A percentile compares a stretch with the other conserved stretches of the same genome.
Conservation (phyloP, 2,329 filamentous ascomycete species). For the Bipolaris oryzae region DNA sequence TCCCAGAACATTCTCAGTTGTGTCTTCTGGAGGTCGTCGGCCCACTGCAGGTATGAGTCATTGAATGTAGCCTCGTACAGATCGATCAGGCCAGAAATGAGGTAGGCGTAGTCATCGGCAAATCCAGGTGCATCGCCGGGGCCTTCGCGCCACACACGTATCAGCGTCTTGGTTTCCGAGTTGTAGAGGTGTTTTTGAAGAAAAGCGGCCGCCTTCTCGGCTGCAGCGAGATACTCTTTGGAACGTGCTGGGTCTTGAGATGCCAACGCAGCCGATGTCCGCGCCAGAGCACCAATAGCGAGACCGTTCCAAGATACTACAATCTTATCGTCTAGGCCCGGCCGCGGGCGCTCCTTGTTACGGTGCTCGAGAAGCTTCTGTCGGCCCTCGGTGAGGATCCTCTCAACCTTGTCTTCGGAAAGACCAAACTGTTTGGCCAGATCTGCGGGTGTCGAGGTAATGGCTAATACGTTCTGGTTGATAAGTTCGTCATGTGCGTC, state of each 20-base stretch:
- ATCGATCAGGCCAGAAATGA: slow-evolving; percentile 81
- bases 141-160: slow-evolving; percentile 74
- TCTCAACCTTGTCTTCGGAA: slow-evolving; percentile 69
- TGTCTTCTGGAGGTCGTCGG: slow-evolving; percentile 77
- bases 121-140: slow-evolving; percentile 73
- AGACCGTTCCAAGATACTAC: slow-evolving; percentile 88
- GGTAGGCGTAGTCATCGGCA: slow-evolving; percentile 92
- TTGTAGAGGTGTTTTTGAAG: slow-evolving; percentile 78
- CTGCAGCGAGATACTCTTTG: slow-evolving; percentile 66
- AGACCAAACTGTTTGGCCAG: slow-evolving; percentile 78
- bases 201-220: slow-evolving; percentile 72
- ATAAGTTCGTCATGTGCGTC: slow-evolving; percentile 94
- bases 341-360: slow-evolving; percentile 74
- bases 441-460: slow-evolving; percentile 69
- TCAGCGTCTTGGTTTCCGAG: slow-evolving; percentile 64
- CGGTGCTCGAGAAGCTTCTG: slow-evolving; percentile 73
- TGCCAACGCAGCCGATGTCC: slow-evolving; percentile 72
- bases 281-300: slow-evolving; percentile 80
- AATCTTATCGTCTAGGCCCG: slow-evolving; percentile 85
- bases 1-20: slow-evolving; percentile 84
- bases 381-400: slow-evolving; percentile 70
- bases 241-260: slow-evolving; percentile 64
- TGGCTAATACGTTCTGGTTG: slow-evolving; percentile 85
- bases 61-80: slow-evolving; percentile 85
- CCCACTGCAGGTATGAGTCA: slow-evolving; percentile 76